Conservation (phyloP, 2,329 filamentous ascomycete species). For the Cercospora sojina region DNA sequence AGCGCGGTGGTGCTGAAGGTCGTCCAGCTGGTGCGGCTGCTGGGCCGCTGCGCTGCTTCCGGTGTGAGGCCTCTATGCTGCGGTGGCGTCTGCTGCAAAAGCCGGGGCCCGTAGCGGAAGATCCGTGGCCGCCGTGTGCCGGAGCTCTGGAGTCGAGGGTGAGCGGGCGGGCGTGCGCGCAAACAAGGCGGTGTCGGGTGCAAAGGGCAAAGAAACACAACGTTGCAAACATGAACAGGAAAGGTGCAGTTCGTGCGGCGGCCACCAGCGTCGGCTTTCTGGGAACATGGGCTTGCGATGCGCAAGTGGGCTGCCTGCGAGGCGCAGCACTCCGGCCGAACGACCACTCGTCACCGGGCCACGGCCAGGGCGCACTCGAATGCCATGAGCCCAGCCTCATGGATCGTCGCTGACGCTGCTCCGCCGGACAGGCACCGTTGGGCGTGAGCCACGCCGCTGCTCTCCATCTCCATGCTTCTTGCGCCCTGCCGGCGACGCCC, state of each 20-base stretch:
- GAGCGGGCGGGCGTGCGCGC: neutral
- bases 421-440: neutral
- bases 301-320: neutral
- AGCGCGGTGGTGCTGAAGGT: neutral
- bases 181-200: neutral
- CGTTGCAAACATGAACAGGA: constrained; percentile 6
- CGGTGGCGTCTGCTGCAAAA: constrained; percentile 15
- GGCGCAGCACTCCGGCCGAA: constrained; percentile 2
- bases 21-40: neutral
- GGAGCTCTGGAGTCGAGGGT: neutral
- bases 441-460: neutral
- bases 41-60: neutral
- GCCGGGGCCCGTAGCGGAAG: constrained; percentile 9
- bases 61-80: constrained; percentile 5
- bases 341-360: constrained; percentile 1
- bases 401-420: neutral
- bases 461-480: neutral
- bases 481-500: neutral
- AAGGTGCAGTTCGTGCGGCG: constrained; percentile 8
- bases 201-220: neutral
- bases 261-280: constrained; percentile 4
- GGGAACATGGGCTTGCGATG: constrained; percentile 4
- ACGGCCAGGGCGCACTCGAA: neutral
- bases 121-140: constrained; percentile 5
- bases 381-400: neutral